phyloP scores from a whole-genome alignment of 306 rosid genomes.

The Castanopsis chinensis region DNA sequence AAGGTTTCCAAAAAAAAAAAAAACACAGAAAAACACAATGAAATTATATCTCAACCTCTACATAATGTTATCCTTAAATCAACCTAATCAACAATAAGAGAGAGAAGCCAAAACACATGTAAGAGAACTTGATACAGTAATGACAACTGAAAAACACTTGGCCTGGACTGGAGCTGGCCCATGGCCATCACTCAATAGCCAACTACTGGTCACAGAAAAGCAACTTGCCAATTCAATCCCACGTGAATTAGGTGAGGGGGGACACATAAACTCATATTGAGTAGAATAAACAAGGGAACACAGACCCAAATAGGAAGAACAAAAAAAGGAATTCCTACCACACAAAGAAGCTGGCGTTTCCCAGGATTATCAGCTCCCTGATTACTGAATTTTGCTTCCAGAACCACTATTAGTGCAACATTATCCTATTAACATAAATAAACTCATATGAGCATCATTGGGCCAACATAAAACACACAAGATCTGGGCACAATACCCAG shows the following conservation, averaged over 20 bases:
- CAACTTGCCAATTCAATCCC: background rate
- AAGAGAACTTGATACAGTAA: background rate
- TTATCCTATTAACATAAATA: constrained; percentile 62
- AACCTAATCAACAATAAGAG: background rate
- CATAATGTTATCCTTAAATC: background rate
- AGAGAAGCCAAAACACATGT: background rate
- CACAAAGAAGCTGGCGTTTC: constrained; percentile 94
- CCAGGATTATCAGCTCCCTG: constrained; percentile 79
- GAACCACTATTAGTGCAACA: constrained; percentile 92
- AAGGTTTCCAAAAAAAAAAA: background rate
- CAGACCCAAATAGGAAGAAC: background rate
- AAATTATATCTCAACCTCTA: background rate
- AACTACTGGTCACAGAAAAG: background rate
- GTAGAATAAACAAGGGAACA: background rate
- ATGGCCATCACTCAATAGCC: background rate
- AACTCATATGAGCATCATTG: background rate
- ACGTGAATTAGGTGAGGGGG: background rate
- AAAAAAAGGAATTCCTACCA: constrained; percentile 52
- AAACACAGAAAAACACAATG: background rate
- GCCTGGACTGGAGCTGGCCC: background rate
- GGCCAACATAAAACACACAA: constrained; percentile 5
- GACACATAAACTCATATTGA: background rate
- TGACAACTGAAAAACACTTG: background rate
- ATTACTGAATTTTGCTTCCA: constrained; percentile 87
- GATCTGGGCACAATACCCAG: background rate